Evolutionary conservation across 192 early-diverging fungal genomes (phyloP).

Genomic region (Backusella australiensis): DNA sequence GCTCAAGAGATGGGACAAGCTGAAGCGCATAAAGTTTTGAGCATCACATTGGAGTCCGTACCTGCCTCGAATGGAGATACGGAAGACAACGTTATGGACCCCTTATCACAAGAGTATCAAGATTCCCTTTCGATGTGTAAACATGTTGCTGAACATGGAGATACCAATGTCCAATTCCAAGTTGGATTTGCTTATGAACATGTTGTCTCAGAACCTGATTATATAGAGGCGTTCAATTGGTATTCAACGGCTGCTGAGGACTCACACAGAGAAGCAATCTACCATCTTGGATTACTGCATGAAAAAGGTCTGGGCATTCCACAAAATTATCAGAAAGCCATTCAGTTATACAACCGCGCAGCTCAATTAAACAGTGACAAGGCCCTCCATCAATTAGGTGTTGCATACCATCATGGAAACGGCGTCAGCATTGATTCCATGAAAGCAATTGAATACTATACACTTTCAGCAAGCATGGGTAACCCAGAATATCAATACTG

Average conservation of each 20-base stretch:
- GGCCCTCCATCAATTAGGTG: neutral
- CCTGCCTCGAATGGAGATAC: neutral
- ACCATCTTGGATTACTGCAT: neutral
- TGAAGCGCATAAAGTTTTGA: neutral
- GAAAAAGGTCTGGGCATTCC: neutral
- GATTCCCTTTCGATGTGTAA: neutral
- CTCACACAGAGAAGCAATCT: neutral
- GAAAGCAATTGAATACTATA: neutral
- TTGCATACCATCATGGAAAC: neutral
- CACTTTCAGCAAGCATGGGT: neutral
- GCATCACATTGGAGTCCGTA: neutral
- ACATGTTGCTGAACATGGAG: neutral
- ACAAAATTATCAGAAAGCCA: neutral
- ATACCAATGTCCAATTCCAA: neutral
- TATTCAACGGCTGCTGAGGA: neutral
- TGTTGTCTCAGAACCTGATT: neutral
- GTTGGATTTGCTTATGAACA: neutral
- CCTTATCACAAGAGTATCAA: neutral
- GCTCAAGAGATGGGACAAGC: neutral
- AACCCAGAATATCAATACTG: neutral
- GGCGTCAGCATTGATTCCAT: neutral
- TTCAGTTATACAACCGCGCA: neutral
- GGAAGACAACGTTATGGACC: neutral
- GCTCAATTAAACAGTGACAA: neutral
- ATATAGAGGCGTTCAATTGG: neutral